Conservation (phyloP, 805 yeast genomes). For the Candida quercuum region DNA sequence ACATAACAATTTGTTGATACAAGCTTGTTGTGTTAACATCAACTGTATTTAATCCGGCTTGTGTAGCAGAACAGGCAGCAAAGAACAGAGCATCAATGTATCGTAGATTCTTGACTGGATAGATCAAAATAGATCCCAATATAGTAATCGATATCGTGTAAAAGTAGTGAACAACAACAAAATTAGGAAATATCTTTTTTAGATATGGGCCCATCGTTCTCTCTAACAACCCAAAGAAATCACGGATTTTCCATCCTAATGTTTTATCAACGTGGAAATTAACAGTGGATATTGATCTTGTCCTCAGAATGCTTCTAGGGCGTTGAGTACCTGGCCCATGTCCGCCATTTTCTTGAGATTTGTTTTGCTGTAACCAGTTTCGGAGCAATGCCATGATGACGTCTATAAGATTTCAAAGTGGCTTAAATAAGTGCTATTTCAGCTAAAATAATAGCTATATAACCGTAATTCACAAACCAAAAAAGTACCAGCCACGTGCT, state of each 20-base stretch:
- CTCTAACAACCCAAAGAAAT: slow-evolving; percentile 28
- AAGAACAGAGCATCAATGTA: slow-evolving; percentile 82
- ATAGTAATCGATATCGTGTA: slow-evolving; percentile 60
- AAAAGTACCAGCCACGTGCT: too few species aligned
- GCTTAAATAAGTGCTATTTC: too few species aligned
- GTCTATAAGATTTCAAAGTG: too few species aligned
- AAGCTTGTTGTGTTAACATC: slow-evolving; percentile 56
- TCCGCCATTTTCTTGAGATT: too few species aligned
- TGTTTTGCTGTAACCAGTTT: too few species aligned
- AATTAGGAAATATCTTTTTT: slow-evolving; percentile 36
- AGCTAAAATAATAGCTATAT: too few species aligned
- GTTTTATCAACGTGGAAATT: slow-evolving; percentile 25
- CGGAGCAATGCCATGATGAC: too few species aligned
- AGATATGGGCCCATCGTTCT: slow-evolving; percentile 28
- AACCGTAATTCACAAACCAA: too few species aligned
- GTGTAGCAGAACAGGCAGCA: slow-evolving; percentile 75
- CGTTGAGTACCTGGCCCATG: too few species aligned
- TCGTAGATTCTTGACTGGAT: slow-evolving; percentile 57
- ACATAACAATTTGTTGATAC: slow-evolving; percentile 78
- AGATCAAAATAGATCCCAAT: slow-evolving; percentile 68
- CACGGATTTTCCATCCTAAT: slow-evolving; percentile 34
- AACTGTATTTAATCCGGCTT: slow-evolving; percentile 86
- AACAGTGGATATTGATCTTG: slow-evolving; percentile 11
- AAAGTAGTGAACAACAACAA: slow-evolving; percentile 61
- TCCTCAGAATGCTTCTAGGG: slow-evolving; percentile 2